Percentiles rank a stretch among this genome's conserved stretches.
phyloP scores from a whole-genome alignment of 148 eudicot species.

The Amaranthus palmeri region DNA sequence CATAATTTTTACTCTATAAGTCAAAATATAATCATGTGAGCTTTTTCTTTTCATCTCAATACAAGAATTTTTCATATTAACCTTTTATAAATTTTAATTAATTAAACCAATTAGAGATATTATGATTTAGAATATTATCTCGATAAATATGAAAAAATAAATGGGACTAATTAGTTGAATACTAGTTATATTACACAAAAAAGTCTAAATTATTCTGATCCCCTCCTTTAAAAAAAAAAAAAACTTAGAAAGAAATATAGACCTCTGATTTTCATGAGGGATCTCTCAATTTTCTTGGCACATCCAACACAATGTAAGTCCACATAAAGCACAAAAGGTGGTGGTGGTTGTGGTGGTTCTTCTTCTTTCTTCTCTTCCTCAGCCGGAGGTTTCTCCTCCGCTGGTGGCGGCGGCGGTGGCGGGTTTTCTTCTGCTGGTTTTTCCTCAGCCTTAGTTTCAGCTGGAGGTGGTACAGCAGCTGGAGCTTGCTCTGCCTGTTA shows the following conservation, averaged over 20 bases:
- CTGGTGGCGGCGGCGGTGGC: constrained; percentile 20
- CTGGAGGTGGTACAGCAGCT: not conserved
- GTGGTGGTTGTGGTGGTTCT: constrained; percentile 58
- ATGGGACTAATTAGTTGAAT: too few relatives aligned
- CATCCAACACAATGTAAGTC: constrained; percentile 97
- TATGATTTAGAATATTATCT: too few relatives aligned
- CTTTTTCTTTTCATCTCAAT: not conserved
- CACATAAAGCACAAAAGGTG: constrained; percentile 60
- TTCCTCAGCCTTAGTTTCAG: constrained; percentile 44
- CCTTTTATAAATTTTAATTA: not conserved
- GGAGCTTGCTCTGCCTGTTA: constrained; percentile 38
- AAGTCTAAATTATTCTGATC: too few relatives aligned
- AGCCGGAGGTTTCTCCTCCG: constrained; percentile 28
- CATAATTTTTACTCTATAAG: not conserved
- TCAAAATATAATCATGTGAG: too few relatives aligned
- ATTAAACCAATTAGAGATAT: too few relatives aligned
- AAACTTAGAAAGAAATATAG: not conserved
- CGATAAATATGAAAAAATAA: too few relatives aligned
- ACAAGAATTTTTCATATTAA: not conserved
- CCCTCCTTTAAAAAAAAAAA: too few relatives aligned
- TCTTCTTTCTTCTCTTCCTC: constrained; percentile 39
- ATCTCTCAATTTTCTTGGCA: constrained; percentile 85
- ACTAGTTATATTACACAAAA: too few relatives aligned
- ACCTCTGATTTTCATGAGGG: constrained; percentile 75
- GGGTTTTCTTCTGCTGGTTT: constrained; percentile 30